These are phyloP conservation scores for Alternaria hordeiaustralica DNA, from an alignment of 2,329 filamentous ascomycete genomes.

Conservation along the genomic window DNA sequence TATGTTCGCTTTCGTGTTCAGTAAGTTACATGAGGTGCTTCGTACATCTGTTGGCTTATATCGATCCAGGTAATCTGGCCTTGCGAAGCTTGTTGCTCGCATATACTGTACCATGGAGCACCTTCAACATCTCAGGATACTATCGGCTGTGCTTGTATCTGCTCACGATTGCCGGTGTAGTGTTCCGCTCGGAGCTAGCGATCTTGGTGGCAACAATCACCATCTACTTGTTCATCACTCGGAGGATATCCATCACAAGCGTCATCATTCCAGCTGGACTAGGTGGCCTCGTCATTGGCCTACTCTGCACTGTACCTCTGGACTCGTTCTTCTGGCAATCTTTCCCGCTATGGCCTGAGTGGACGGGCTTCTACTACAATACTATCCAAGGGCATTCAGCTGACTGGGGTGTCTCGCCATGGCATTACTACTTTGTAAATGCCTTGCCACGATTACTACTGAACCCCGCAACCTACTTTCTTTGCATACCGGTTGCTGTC, in stretches of 20 bases:
- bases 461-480: slow-evolving; percentile 71
- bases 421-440: slow-evolving; percentile 84
- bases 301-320: slow-evolving; percentile 73
- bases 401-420: slow-evolving; percentile 86
- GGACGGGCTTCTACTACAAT: slow-evolving; percentile 89
- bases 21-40: slow-evolving; percentile 57
- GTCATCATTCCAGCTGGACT: slow-evolving; percentile 71
- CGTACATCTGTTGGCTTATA: not conserved
- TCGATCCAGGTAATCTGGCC: slow-evolving; percentile 67
- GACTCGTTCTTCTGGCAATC: slow-evolving; percentile 95
- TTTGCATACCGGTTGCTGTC: slow-evolving; percentile 59
- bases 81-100: slow-evolving; percentile 60
- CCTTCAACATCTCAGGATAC: slow-evolving; percentile 51
- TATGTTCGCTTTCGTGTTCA: slow-evolving; percentile 91
- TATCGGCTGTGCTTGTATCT: slow-evolving; percentile 73
- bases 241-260: slow-evolving; percentile 61
- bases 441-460: slow-evolving; percentile 82
- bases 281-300: slow-evolving; percentile 68
- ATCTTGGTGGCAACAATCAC: slow-evolving; percentile 75
- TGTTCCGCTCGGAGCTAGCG: slow-evolving; percentile 90
- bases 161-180: slow-evolving; percentile 77
- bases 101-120: slow-evolving; percentile 46
- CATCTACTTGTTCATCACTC: slow-evolving; percentile 66
- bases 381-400: slow-evolving; percentile 82
- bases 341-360: slow-evolving; percentile 82